These are phyloP conservation scores for Sanghuangporus weigelae DNA, from an alignment of 1,284 basidiomycete species.

Conservation along the genomic window DNA sequence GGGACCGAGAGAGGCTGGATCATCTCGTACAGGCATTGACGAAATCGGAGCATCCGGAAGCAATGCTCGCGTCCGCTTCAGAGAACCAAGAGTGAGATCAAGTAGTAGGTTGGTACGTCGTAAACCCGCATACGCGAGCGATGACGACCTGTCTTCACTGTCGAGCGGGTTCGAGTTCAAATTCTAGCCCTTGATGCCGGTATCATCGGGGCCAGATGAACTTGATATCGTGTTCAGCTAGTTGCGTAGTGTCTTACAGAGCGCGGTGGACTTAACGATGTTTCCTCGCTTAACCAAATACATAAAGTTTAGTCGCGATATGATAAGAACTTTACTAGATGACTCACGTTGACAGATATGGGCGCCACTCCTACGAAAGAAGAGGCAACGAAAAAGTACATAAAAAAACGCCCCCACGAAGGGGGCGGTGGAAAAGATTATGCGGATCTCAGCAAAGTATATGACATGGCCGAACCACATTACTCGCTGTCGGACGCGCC, in stretches of 20 bases:
- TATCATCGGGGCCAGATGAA: background rate
- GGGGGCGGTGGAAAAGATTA: background rate
- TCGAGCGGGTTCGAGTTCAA: background rate
- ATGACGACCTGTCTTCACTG: background rate
- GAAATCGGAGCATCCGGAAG: background rate
- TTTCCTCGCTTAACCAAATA: too few species aligned
- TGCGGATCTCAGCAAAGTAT: background rate
- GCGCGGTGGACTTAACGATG: too few species aligned
- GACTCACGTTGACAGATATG: too few species aligned
- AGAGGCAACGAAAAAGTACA: background rate
- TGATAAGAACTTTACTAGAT: too few species aligned
- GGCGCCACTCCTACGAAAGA: too few species aligned
- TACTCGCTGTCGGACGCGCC: background rate
- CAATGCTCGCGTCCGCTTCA: background rate
- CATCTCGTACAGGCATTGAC: background rate
- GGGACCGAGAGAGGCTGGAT: background rate
- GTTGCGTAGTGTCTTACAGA: too few species aligned
- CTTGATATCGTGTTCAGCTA: too few species aligned
- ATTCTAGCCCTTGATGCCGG: background rate
- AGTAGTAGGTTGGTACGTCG: background rate
- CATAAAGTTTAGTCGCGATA: too few species aligned
- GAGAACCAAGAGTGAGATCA: background rate
- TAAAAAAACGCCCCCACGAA: background rate
- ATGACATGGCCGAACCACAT: background rate
- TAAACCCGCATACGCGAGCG: background rate